phyloP scores from a whole-genome alignment of 257 asterid species.

The Jacaranda mimosifolia region DNA sequence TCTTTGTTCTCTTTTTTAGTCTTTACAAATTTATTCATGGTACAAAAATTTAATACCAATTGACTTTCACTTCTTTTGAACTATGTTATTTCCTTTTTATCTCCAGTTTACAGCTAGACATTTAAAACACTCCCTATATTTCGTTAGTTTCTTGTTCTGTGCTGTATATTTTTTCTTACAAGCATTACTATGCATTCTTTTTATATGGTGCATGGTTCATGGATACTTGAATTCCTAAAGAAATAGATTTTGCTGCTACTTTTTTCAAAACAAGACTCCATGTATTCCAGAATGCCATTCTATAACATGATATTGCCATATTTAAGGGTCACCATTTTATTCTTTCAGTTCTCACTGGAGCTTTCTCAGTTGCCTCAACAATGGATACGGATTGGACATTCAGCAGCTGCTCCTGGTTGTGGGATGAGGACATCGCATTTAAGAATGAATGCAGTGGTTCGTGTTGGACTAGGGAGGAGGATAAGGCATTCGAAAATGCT shows the following conservation, averaged over 20 bases:
- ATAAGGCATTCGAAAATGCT: conserved; percentile 57
- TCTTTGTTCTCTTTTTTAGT: neutral
- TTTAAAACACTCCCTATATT: neutral
- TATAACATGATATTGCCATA: neutral
- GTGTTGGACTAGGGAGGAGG: conserved; percentile 51
- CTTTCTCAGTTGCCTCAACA: conserved; percentile 41
- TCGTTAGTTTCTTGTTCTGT: neutral
- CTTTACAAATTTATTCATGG: neutral
- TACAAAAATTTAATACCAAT: neutral
- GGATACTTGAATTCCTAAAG: neutral
- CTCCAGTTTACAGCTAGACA: neutral
- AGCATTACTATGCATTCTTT: neutral
- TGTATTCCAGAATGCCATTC: neutral
- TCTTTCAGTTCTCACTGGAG: conserved; percentile 26
- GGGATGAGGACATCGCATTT: conserved; percentile 39
- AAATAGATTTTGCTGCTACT: conserved; percentile 9
- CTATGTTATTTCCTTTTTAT: neutral
- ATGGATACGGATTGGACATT: conserved; percentile 45
- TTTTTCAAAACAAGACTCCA: neutral
- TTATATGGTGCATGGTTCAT: neutral
- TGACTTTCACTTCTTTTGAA: neutral
- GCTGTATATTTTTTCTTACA: neutral
- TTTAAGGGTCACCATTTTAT: conserved; percentile 14
- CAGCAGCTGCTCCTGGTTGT: conserved; percentile 38
- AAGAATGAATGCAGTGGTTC: conserved; percentile 35